A percentile compares a stretch with the other conserved stretches of the same genome.
These are phyloP conservation scores for Nicotiana benthamiana DNA, from an alignment of 257 asterid species.

Conservation along the genomic window DNA sequence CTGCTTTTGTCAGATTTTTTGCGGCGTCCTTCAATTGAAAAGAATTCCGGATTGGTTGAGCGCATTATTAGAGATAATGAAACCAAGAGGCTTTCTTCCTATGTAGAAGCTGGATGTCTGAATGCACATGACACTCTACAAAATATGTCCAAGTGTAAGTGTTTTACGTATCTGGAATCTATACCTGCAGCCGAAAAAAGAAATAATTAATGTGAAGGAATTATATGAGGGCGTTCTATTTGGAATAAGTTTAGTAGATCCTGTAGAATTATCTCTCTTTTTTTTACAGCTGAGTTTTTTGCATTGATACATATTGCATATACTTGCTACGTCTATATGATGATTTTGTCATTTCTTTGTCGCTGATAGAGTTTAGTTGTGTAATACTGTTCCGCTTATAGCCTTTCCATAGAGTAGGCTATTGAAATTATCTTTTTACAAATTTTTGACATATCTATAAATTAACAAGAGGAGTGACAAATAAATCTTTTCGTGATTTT, in stretches of 20 bases:
- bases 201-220: neutral
- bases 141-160: conserved; percentile 62
- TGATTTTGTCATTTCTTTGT: neutral
- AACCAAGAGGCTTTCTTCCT: conserved; percentile 48
- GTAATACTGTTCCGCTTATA: neutral
- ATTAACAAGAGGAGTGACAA: neutral
- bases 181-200: neutral
- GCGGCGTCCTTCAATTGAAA: conserved; percentile 37
- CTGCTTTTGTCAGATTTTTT: conserved; percentile 35
- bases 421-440: neutral
- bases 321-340: neutral
- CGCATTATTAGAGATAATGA: conserved; percentile 43
- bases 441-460: neutral
- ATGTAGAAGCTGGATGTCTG: conserved; percentile 55
- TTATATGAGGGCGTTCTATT: neutral
- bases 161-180: neutral
- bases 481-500: neutral
- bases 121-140: conserved; percentile 40
- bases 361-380: neutral
- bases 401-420: neutral
- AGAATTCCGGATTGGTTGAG: conserved; percentile 37
- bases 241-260: neutral
- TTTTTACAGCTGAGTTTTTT: neutral
- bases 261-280: neutral
- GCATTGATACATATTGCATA: neutral